Percentiles rank a stretch among this genome's conserved stretches.
Conservation (phyloP, 2,329 filamentous ascomycete genomes). For the Thermochaetoides dissita region DNA sequence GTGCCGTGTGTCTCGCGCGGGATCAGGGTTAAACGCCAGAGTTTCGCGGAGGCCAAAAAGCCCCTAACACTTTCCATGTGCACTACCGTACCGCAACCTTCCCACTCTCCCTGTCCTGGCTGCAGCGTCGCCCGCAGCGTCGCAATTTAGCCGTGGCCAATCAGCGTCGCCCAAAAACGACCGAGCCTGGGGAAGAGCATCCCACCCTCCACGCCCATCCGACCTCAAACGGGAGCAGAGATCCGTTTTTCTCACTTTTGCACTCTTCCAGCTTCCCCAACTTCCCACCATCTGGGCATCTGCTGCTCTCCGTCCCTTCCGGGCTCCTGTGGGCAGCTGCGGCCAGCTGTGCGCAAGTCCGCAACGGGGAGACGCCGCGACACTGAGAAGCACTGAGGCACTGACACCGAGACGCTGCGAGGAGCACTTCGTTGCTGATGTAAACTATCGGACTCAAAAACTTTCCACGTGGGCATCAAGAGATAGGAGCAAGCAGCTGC, state of each 20-base stretch:
- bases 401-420: too few relatives aligned
- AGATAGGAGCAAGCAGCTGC: too few relatives aligned
- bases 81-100: conserved; percentile 4
- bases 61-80: conserved; percentile 3
- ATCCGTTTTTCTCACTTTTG: conserved; percentile 1
- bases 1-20: too few relatives aligned
- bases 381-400: too few relatives aligned
- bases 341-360: too few relatives aligned
- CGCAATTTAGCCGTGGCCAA: conserved; percentile 23
- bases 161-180: conserved; percentile 12
- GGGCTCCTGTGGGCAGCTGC: neutral
- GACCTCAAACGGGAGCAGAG: neutral
- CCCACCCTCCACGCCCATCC: neutral
- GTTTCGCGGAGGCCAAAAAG: too few relatives aligned
- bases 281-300: neutral
- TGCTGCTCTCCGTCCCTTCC: neutral
- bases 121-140: conserved; percentile 14
- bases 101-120: conserved; percentile 3
- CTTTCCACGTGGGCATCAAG: too few relatives aligned
- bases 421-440: too few relatives aligned
- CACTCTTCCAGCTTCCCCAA: too few relatives aligned
- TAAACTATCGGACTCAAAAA: too few relatives aligned
- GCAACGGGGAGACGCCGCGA: too few relatives aligned
- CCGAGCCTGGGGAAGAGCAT: conserved; percentile 10
- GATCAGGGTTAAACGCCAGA: too few relatives aligned